phyloP scores from a whole-genome alignment of 2,329 filamentous ascomycete genomes.

The Aspergillus sclerotialis region DNA sequence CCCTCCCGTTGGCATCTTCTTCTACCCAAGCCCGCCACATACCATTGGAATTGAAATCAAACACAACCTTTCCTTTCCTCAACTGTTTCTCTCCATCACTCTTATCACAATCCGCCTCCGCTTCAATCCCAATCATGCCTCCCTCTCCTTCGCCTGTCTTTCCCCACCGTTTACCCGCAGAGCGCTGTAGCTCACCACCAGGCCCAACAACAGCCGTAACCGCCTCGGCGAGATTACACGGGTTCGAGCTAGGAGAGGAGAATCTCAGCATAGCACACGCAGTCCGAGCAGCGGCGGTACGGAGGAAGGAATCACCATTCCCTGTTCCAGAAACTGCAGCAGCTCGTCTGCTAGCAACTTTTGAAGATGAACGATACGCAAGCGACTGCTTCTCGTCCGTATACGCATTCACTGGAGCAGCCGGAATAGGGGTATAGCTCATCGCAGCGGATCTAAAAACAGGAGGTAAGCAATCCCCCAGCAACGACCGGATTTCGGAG shows the following conservation, averaged over 20 bases:
- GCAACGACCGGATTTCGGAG: conserved; percentile 3
- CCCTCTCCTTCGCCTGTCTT: conserved; percentile 72
- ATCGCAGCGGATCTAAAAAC: conserved; percentile 2
- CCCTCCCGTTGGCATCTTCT: conserved; percentile 23
- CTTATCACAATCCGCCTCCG: conserved; percentile 49
- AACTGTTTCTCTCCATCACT: conserved; percentile 26
- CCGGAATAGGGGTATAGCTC: conserved; percentile 3
- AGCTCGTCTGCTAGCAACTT: conserved; percentile 28
- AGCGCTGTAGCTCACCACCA: conserved; percentile 65
- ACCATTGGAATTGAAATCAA: conserved; percentile 78
- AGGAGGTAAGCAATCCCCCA: conserved; percentile 12
- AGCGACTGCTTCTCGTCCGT: not conserved
- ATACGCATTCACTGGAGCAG: conserved; percentile 3
- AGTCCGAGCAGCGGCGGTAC: conserved; percentile 63
- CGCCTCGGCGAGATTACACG: conserved; percentile 47
- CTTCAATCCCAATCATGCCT: conserved; percentile 68
- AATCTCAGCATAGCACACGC: conserved; percentile 68
- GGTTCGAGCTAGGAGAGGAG: conserved; percentile 29
- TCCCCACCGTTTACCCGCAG: conserved; percentile 66
- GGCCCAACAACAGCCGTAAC: conserved; percentile 61
- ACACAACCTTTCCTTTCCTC: conserved; percentile 51
- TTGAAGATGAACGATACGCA: not conserved
- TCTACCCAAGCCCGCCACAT: conserved; percentile 75
- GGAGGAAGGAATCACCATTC: conserved; percentile 82
- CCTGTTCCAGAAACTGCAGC: conserved; percentile 70